Conservation (phyloP, 805 yeast species). For the Candida sithepensis region DNA sequence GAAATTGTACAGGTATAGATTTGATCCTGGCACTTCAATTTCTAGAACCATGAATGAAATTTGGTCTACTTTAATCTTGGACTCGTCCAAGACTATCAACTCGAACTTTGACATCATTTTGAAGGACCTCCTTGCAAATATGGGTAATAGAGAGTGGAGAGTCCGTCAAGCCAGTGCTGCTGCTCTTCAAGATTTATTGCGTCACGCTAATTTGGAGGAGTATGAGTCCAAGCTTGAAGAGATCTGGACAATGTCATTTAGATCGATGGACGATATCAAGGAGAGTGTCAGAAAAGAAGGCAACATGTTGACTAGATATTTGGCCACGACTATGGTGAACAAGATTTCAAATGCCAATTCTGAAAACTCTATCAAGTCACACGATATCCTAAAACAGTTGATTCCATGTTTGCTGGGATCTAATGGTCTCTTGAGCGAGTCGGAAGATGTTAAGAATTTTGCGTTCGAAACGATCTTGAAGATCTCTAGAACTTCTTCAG, state of each 20-base stretch:
- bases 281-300: constrained; percentile 90
- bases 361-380: constrained; percentile 36
- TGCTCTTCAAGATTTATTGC: constrained; percentile 68
- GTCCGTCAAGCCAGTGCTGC: constrained; percentile 81
- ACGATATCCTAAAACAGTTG: constrained; percentile 48
- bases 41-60: constrained; percentile 82
- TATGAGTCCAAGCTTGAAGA: constrained; percentile 55
- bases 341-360: constrained; percentile 46
- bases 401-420: constrained; percentile 78
- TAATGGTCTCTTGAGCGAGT: constrained; percentile 78
- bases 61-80: constrained; percentile 68
- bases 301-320: constrained; percentile 55
- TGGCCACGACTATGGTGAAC: constrained; percentile 60
- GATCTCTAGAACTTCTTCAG: constrained; percentile 61
- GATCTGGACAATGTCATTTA: constrained; percentile 84
- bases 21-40: constrained; percentile 78
- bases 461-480: constrained; percentile 73
- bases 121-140: constrained; percentile 58
- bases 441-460: constrained; percentile 77
- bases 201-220: constrained; percentile 49
- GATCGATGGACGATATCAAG: constrained; percentile 90
- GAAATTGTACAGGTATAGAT: constrained; percentile 75
- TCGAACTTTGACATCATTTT: constrained; percentile 57
- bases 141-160: constrained; percentile 89
- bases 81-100: constrained; percentile 50